Evolutionary conservation across 768 basidiomycete species (phyloP).

Genomic region (Lactarius psammicola): DNA sequence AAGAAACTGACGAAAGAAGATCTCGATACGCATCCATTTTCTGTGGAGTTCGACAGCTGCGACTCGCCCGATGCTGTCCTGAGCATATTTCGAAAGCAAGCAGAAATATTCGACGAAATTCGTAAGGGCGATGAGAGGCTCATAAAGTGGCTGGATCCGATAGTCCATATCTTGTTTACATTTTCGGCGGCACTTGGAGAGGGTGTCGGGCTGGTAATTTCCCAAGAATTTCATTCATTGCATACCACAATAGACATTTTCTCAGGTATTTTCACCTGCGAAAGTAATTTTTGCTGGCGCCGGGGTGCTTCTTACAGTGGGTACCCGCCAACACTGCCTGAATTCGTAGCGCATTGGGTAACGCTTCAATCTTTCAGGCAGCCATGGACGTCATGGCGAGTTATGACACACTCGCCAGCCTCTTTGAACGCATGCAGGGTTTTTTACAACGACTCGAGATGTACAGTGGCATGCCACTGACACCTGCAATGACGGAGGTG

Average conservation of each 20-base stretch:
- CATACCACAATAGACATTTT: neutral
- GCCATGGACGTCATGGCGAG: conserved; percentile 1
- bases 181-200: neutral
- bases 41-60: neutral
- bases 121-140: neutral
- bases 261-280: neutral
- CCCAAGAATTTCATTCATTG: neutral
- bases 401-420: neutral
- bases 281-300: neutral
- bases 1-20: neutral
- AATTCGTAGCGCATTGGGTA: neutral
- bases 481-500: neutral
- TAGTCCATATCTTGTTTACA: neutral
- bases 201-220: neutral
- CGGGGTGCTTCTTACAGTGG: neutral
- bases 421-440: conserved; percentile 8
- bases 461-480: neutral
- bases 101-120: neutral
- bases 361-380: neutral
- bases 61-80: neutral
- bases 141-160: neutral
- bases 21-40: neutral
- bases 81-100: neutral
- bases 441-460: conserved; percentile 11
- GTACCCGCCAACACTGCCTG: too few species aligned